Evolutionary conservation across 768 basidiomycete species (phyloP).

Genomic region (Auriculariales sp.): DNA sequence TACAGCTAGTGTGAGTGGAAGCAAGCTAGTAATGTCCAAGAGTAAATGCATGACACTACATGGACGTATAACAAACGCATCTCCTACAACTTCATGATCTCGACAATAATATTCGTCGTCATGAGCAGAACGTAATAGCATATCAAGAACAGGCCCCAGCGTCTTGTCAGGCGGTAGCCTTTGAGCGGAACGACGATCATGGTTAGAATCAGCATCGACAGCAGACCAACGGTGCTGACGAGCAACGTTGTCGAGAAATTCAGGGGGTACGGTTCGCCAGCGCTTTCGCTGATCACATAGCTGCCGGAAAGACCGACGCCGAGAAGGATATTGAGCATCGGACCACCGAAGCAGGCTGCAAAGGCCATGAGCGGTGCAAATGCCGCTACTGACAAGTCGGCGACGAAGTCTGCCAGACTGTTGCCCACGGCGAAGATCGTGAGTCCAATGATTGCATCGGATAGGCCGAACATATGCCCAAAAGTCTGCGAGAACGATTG

Average conservation of each 20-base stretch:
- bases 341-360: conserved; percentile 87
- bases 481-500: conserved; percentile 44
- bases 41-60: no score
- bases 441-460: conserved; percentile 91
- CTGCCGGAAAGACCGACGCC: conserved; percentile 88
- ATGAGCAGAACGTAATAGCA: conserved; percentile 61
- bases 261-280: conserved; percentile 44
- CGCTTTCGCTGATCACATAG: conserved; percentile 51
- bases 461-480: conserved; percentile 87
- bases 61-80: no score
- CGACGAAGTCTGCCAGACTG: conserved; percentile 90
- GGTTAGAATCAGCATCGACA: conserved; percentile 59
- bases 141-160: conserved; percentile 76
- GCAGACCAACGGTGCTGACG: conserved; percentile 71
- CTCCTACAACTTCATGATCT: conserved; percentile 26
- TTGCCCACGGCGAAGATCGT: conserved; percentile 84
- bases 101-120: conserved; percentile 65
- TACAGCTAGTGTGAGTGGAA: no score
- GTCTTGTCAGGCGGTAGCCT: conserved; percentile 59
- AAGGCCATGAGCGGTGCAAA: conserved; percentile 93
- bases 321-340: conserved; percentile 82
- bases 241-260: conserved; percentile 72
- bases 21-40: no score
- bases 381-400: conserved; percentile 90
- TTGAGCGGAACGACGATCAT: conserved; percentile 77